Evolutionary conservation across 2,329 filamentous ascomycete genomes (phyloP), one percentile per base, ranked within the genome.

Genomic region (Emmonsiellopsis sp.): DNA sequence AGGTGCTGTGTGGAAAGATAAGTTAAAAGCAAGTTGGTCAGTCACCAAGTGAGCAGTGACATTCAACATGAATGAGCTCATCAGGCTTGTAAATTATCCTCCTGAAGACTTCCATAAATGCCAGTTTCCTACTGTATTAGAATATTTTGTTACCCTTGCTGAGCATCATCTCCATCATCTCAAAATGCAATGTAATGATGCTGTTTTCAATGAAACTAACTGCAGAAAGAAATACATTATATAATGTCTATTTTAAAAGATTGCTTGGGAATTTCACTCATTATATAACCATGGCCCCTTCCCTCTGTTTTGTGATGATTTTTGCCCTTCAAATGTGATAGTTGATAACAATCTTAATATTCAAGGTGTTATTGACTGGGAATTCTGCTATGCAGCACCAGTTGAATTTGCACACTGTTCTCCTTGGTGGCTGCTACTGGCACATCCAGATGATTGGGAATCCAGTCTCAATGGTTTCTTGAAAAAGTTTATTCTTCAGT

Each of bases 181-280:
- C 1, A n/a, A 64, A 11, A 73, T 72, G 51, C 71, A 76, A 56
- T 69, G 65, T 47, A 73, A 75, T 55, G 65, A 73, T 34, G 56
- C 67, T 0, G 59, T 73, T 1, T 47, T 53, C 0, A 61, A 64
- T 1, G 70, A 65, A 20, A 67, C 71, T 8, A 72, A 76, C 51
- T 70, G 65, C 46, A 62, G 68, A 5, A 70, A 68, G 26, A 75
- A 76, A 54, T 74, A 74, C 47, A 65, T 74, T 3, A 67, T 70
- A 3, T 71, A 70, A 3, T 66, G 70, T 30, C 55, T 76, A 0
- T 74, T 75, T 54, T 70, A 68, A 5, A 66, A 57, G 37, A 52
- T 71, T 3, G 67, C 66, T 5, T 15, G 56, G 5, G 20, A 35
- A 20, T 35, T 38, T 34, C 13, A 13, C 7, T 32, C 44, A n/a